Evolutionary conservation across 202 grass and related monocot species (phyloP).

Genomic region (Setaria viridis): DNA sequence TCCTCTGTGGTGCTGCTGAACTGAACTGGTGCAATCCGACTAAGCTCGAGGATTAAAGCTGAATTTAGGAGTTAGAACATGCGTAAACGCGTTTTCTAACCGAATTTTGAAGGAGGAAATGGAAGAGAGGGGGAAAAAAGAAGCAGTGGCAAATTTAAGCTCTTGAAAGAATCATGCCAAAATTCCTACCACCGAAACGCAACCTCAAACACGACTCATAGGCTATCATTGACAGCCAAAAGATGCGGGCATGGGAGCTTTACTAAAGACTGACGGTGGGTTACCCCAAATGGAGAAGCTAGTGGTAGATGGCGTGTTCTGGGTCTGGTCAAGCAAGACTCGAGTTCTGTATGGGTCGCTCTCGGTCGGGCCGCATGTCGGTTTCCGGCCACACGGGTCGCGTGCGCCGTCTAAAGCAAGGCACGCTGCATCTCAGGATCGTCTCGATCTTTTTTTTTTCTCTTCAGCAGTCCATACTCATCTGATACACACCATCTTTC

Average conservation of each 20-base stretch:
- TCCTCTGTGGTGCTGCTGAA: no score
- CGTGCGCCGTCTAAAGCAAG: constrained; percentile 15
- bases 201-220: neutral
- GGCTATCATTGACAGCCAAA: neutral
- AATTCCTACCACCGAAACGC: neutral
- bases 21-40: neutral
- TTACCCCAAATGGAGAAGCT: neutral
- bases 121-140: neutral
- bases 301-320: neutral
- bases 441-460: neutral
- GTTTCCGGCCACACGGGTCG: constrained; percentile 5
- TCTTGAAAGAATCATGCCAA: neutral
- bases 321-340: neutral
- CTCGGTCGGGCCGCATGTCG: constrained; percentile 30
- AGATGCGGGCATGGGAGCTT: neutral
- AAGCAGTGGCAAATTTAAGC: neutral
- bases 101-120: neutral
- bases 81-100: neutral
- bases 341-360: neutral
- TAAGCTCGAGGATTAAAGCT: neutral
- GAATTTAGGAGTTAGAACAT: neutral
- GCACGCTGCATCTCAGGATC: neutral
- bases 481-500: constrained; percentile 1
- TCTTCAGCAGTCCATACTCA: neutral
- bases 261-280: neutral